Percentiles rank a stretch among this genome's conserved stretches.
Conservation (phyloP, 2,329 filamentous ascomycete species). For the Aulographum hederae region DNA sequence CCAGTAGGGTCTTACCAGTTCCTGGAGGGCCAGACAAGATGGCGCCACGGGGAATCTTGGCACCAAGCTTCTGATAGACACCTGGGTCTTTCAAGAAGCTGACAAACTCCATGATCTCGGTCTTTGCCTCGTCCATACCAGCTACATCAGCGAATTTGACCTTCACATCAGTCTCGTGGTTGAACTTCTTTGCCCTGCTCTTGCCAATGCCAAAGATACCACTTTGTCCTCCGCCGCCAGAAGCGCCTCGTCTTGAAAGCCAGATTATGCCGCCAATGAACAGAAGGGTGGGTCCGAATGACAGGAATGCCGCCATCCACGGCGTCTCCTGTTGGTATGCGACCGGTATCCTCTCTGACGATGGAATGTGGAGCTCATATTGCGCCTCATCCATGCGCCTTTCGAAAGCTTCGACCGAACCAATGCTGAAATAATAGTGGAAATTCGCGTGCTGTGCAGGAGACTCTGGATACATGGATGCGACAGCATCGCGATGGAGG, state of each 20-base stretch:
- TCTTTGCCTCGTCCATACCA: slow-evolving; percentile 94
- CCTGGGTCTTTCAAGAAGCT: slow-evolving; percentile 89
- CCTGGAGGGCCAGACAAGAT: slow-evolving; percentile 95
- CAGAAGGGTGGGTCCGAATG: slow-evolving; percentile 75
- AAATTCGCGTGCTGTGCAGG: slow-evolving; percentile 49
- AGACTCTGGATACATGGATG: slow-evolving; percentile 58
- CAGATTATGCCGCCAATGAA: slow-evolving; percentile 71
- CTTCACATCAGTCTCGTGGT: slow-evolving; percentile 89
- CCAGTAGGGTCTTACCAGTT: slow-evolving; percentile 93
- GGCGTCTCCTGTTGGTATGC: slow-evolving; percentile 65
- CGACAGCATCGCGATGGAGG: slow-evolving; percentile 56
- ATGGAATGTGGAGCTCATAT: slow-evolving; percentile 68
- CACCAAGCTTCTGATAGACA: slow-evolving; percentile 81
- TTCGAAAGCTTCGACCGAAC: slow-evolving; percentile 87
- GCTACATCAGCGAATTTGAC: slow-evolving; percentile 95
- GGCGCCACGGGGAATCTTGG: slow-evolving; percentile 92
- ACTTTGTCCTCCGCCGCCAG: slow-evolving; percentile 41
- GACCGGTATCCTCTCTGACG: slow-evolving; percentile 78
- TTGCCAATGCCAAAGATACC: slow-evolving; percentile 93
- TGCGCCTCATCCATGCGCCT: slow-evolving; percentile 75
- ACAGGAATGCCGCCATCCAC: slow-evolving; percentile 52
- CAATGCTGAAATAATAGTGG: slow-evolving; percentile 88
- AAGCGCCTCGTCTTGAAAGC: slow-evolving; percentile 56
- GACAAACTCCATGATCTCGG: slow-evolving; percentile 98
- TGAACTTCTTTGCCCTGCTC: slow-evolving; percentile 92